These are phyloP conservation scores for Trichoderma arundinaceum DNA, from an alignment of 2,329 filamentous ascomycete genomes.

Conservation along the genomic window DNA sequence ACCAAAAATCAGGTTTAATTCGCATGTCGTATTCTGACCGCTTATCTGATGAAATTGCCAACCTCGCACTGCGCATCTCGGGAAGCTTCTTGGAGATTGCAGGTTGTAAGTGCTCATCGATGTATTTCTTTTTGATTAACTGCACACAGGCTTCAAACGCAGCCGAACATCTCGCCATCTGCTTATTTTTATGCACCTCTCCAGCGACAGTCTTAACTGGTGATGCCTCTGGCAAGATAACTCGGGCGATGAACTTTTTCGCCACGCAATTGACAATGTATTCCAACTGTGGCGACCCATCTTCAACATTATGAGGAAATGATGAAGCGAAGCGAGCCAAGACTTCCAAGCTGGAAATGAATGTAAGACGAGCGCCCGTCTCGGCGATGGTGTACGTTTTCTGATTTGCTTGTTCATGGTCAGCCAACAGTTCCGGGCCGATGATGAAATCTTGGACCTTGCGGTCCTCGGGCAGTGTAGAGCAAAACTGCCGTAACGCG, in stretches of 20 bases:
- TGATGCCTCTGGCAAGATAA: slow-evolving; percentile 76
- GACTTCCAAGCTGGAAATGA: slow-evolving; percentile 72
- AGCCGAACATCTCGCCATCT: slow-evolving; percentile 82
- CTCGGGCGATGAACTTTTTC: slow-evolving; percentile 73
- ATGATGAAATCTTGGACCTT: slow-evolving; percentile 46
- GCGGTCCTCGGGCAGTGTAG: slow-evolving; percentile 74
- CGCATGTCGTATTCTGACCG: slow-evolving; percentile 76
- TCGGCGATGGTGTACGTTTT: slow-evolving; percentile 64
- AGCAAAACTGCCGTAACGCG: slow-evolving; percentile 76
- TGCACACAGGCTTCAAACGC: slow-evolving; percentile 82
- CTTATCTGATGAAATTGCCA: slow-evolving; percentile 82
- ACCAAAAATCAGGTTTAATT: slow-evolving; percentile 80
- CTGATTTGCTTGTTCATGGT: slow-evolving; percentile 43
- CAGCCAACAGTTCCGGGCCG: slow-evolving; percentile 31
- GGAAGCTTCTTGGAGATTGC: slow-evolving; percentile 74
- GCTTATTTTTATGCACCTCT: slow-evolving; percentile 68
- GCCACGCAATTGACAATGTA: slow-evolving; percentile 67
- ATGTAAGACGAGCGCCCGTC: slow-evolving; percentile 81
- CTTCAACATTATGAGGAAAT: slow-evolving; percentile 48
- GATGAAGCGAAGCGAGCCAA: slow-evolving; percentile 76
- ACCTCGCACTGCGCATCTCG: slow-evolving; percentile 81
- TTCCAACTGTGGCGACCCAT: slow-evolving; percentile 49
- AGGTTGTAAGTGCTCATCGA: slow-evolving; percentile 78
- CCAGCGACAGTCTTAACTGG: slow-evolving; percentile 73
- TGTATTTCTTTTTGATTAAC: slow-evolving; percentile 67